These are phyloP conservation scores for Raphidocelis subcapitata DNA, from an alignment of 139 green algal genomes.

Conservation along the genomic window DNA sequence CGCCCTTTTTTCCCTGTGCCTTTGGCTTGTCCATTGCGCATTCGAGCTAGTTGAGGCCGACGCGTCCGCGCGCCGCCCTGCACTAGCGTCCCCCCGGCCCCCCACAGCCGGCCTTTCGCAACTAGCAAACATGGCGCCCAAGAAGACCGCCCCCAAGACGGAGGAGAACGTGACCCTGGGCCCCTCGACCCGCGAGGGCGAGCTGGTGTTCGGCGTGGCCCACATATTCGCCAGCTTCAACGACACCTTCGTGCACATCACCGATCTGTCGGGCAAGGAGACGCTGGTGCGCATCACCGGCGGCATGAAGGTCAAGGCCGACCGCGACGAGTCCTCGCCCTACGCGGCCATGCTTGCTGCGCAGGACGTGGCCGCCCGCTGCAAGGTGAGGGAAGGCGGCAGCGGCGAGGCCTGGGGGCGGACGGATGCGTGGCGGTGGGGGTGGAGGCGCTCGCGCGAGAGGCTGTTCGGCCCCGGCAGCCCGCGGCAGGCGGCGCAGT, in stretches of 20 bases:
- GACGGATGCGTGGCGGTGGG: neutral
- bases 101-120: no score
- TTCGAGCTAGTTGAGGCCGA: no score
- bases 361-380: slow-evolving; percentile 94
- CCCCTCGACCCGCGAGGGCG: slow-evolving; percentile 86
- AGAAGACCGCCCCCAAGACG: slow-evolving; percentile 26
- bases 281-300: slow-evolving; percentile 96
- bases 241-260: slow-evolving; percentile 99
- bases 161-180: slow-evolving; percentile 63
- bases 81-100: no score
- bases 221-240: slow-evolving; percentile 99
- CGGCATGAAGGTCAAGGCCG: slow-evolving; percentile 99
- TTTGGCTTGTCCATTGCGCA: no score
- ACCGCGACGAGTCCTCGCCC: slow-evolving; percentile 98
- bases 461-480: no score
- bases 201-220: slow-evolving; percentile 97
- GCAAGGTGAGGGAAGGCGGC: slow-evolving; percentile 80
- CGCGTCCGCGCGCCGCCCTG: no score
- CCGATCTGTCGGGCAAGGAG: slow-evolving; percentile 98
- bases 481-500: no score
- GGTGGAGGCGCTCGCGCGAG: no score
- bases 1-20: no score
- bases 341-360: slow-evolving; percentile 99
- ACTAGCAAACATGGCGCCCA: slow-evolving; percentile 23
- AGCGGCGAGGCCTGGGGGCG: neutral